Base-by-base conservation (phyloP, 2,329 filamentous ascomycete genomes). In the Lizonia empirigonia region DNA sequence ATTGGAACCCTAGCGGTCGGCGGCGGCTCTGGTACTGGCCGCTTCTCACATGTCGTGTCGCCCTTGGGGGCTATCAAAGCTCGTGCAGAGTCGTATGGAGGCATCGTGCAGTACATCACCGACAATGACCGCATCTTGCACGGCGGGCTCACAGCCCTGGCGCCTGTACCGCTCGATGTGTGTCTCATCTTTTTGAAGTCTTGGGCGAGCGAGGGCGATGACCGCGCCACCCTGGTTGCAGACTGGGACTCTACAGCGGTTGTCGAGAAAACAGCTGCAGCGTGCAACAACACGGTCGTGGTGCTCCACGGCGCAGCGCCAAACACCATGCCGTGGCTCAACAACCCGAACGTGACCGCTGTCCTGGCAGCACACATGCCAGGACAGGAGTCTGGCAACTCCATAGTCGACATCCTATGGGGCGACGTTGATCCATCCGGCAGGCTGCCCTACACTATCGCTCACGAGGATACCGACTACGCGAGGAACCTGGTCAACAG, bases 391-490 rank as follows among this genome's bases (percentile, higher is more conserved):
- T 62, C 60, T 6, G 74, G 73, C 2, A 73, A 74, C 40, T 68
- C 70, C 1, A 63, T 76, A 24, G 66, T 65, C 2, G 74, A 76
- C 40, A 60, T 76, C 1, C 76, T 96, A 1, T 90, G 91, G 56
- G 91, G 91, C 6, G 81, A 87, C 16, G 80, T 85, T 7, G 91
- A 91, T 60, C 86, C 87, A 0, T 90, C 85, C 33, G 91, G 92
- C 13, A 86, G 88, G 51, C 77, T 97, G 1, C 91, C 91, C 0
- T 96, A 95, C 73, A 95, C 91, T 0, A 87, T 96, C 34, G 89
- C 89, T 9, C 87, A 85, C 62, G 77, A 78, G 0, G 77, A 87
- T 1, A 77, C 81, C 16, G 90, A 96, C 67, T 92, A 94, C 55
- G 46, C 47, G 3, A 68, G 46, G 16, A 64, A 67, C 15, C 65